Evolutionary conservation across 208 protist species (phyloP).

Genomic region (Crithidia bombi): DNA sequence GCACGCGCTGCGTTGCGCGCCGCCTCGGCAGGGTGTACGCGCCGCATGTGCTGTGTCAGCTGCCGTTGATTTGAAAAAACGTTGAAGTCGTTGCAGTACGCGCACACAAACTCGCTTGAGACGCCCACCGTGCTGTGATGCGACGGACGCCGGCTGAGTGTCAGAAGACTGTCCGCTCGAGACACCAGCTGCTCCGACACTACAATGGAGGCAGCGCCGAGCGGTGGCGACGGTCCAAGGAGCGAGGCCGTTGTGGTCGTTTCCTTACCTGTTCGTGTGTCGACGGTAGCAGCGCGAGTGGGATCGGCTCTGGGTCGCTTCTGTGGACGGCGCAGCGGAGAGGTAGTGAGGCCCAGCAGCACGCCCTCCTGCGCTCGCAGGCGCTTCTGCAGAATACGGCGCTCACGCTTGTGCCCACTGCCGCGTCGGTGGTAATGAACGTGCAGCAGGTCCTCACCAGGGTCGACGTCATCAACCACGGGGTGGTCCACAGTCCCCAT

Average conservation of each 20-base stretch:
- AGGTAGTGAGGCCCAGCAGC: conserved; percentile 14
- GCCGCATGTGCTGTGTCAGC: conserved; percentile 48
- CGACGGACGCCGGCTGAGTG: neutral
- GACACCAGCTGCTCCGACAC: conserved; percentile 21
- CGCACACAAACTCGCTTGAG: conserved; percentile 37
- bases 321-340: conserved; percentile 12
- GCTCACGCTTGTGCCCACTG: conserved; percentile 36
- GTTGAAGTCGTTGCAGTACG: conserved; percentile 50
- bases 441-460: conserved; percentile 20
- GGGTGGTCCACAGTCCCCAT: neutral
- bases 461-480: conserved; percentile 11
- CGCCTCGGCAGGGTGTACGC: conserved; percentile 42
- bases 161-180: conserved; percentile 21
- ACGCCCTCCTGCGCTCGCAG: conserved; percentile 45
- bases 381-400: conserved; percentile 52
- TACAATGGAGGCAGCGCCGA: neutral
- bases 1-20: conserved; percentile 2
- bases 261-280: neutral
- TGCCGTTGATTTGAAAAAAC: conserved; percentile 40
- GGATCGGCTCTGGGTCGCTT: neutral
- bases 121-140: neutral
- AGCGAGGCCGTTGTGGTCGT: neutral
- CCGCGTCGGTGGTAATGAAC: conserved; percentile 53
- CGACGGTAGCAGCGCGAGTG: neutral
- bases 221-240: too few species aligned